These are phyloP conservation scores for Podospora conica DNA, from an alignment of 495 filamentous ascomycete species.

Conservation along the genomic window DNA sequence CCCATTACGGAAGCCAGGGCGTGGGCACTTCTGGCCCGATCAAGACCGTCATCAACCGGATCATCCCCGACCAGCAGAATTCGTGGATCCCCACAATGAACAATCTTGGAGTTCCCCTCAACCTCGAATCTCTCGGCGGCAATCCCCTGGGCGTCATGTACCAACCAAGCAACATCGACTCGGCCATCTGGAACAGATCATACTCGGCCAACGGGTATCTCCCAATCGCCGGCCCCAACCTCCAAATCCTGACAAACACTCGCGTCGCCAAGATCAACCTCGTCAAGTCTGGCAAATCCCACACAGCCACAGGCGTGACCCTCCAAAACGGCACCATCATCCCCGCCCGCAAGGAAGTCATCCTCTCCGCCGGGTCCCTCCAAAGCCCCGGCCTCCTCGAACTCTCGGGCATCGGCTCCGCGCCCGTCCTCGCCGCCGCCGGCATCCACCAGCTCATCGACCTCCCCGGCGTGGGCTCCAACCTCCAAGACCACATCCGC, in stretches of 20 bases:
- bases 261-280: slow-evolving; percentile 19
- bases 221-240: slow-evolving; percentile 14
- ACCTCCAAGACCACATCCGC: slow-evolving; percentile 45
- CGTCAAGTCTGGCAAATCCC: background rate
- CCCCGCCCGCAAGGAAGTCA: slow-evolving; percentile 43
- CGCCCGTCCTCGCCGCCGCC: slow-evolving; percentile 28
- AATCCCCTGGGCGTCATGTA: slow-evolving; percentile 31
- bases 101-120: slow-evolving; percentile 25
- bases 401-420: slow-evolving; percentile 49
- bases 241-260: slow-evolving; percentile 13
- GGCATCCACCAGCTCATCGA: slow-evolving; percentile 36
- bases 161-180: slow-evolving; percentile 32
- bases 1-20: slow-evolving; percentile 3
- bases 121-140: slow-evolving; percentile 26
- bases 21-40: slow-evolving; percentile 27
- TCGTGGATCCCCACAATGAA: slow-evolving; percentile 29
- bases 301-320: slow-evolving; percentile 24
- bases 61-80: slow-evolving; percentile 26
- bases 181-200: slow-evolving; percentile 26
- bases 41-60: slow-evolving; percentile 29
- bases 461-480: slow-evolving; percentile 46
- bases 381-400: slow-evolving; percentile 49
- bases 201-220: slow-evolving; percentile 28
- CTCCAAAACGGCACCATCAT: slow-evolving; percentile 27
- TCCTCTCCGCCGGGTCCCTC: slow-evolving; percentile 49